Evolutionary conservation across 768 basidiomycete genomes (phyloP).

Genomic region (Pleurotus eryngii): DNA sequence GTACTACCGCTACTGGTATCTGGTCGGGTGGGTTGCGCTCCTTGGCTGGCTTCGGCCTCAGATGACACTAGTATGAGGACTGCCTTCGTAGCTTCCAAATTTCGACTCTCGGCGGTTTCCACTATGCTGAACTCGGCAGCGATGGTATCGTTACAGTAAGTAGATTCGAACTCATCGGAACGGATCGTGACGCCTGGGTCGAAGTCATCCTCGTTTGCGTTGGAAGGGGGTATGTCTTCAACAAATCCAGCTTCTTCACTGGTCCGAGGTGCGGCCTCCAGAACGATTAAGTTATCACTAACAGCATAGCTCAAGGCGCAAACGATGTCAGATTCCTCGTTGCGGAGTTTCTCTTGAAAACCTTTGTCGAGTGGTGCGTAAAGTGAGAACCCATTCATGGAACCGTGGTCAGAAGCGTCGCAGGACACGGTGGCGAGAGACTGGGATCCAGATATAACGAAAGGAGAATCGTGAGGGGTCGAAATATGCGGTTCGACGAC

Average conservation of each 20-base stretch:
- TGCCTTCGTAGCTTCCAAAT: background rate
- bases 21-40: too few species aligned
- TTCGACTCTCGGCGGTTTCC: background rate
- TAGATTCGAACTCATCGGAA: background rate
- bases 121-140: background rate
- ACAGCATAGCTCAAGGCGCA: slow-evolving; percentile 16
- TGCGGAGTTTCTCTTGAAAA: slow-evolving; percentile 20
- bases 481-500: too few species aligned
- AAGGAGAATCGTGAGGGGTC: too few species aligned
- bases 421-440: background rate
- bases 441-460: background rate
- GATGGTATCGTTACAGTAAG: slow-evolving; percentile 9
- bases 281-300: background rate
- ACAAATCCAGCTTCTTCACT: too few species aligned
- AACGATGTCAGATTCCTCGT: slow-evolving; percentile 26
- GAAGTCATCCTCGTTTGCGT: too few species aligned
- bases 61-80: background rate
- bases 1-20: too few species aligned
- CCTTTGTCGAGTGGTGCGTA: background rate
- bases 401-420: slow-evolving; percentile 1
- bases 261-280: too few species aligned
- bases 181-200: too few species aligned
- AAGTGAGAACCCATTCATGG: background rate
- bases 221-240: too few species aligned
- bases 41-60: too few species aligned